A percentile compares a stretch with the other conserved stretches of the same genome.
phyloP scores from a whole-genome alignment of 805 yeast species.

The Ogataea paraovalis region DNA sequence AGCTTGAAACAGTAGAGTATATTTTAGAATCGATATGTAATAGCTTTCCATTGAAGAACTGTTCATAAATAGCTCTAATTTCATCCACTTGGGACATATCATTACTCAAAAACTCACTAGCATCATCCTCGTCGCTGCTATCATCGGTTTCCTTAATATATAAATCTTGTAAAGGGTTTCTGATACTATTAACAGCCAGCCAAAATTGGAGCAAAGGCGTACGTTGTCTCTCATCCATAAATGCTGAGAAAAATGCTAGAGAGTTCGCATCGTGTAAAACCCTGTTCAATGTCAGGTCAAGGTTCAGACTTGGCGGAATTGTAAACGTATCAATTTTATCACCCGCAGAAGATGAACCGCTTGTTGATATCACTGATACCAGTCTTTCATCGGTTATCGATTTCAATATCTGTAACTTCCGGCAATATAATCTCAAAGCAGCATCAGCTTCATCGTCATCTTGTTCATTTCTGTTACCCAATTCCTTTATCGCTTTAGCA shows the following conservation, averaged over 20 bases:
- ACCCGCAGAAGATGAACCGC: neutral
- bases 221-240: conserved; percentile 48
- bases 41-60: conserved; percentile 35
- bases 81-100: conserved; percentile 47
- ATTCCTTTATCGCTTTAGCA: conserved; percentile 35
- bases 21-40: conserved; percentile 27
- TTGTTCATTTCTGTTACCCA: conserved; percentile 19
- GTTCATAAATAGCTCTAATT: conserved; percentile 43
- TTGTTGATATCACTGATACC: conserved; percentile 1
- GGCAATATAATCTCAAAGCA: conserved; percentile 13
- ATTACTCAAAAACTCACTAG: conserved; percentile 13
- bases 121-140: conserved; percentile 25
- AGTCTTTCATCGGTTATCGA: conserved; percentile 20
- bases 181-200: conserved; percentile 61
- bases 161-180: conserved; percentile 65
- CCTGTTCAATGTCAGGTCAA: conserved; percentile 35
- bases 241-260: conserved; percentile 47
- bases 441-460: conserved; percentile 8
- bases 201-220: conserved; percentile 55
- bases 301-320: conserved; percentile 8
- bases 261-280: conserved; percentile 47
- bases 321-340: conserved; percentile 1
- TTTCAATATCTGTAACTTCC: conserved; percentile 19
- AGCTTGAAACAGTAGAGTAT: conserved; percentile 35
- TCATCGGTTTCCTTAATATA: conserved; percentile 24